Conservation (phyloP, 306 rosid genomes). For the Amphicarpaea edgeworthii region DNA sequence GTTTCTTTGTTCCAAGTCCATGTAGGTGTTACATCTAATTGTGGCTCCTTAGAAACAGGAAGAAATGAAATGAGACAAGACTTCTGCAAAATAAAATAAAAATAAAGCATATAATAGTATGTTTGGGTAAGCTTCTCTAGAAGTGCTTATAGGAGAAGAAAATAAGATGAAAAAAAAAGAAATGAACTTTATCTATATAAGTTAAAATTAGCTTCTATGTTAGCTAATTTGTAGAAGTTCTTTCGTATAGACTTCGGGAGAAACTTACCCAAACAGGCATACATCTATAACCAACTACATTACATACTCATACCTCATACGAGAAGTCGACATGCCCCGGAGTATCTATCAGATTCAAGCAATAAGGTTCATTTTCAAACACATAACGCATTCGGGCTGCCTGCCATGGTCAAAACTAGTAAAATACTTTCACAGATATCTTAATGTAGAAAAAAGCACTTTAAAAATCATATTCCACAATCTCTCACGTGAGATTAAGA, state of each 20-base stretch:
- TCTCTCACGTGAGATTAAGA: slow-evolving; percentile 23
- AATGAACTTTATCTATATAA: no score
- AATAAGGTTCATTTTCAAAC: slow-evolving; percentile 64
- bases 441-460: slow-evolving; percentile 3
- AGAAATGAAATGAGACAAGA: slow-evolving; percentile 8
- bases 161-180: no score
- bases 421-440: slow-evolving; percentile 37
- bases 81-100: slow-evolving; percentile 1
- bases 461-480: neutral
- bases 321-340: slow-evolving; percentile 98
- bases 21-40: slow-evolving; percentile 14
- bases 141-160: no score
- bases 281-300: neutral
- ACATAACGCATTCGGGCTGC: slow-evolving; percentile 93
- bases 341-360: slow-evolving; percentile 92
- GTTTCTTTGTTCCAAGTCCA: slow-evolving; percentile 25
- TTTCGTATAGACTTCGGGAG: no score
- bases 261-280: no score
- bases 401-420: slow-evolving; percentile 55
- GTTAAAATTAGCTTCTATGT: no score
- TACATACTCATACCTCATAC: slow-evolving; percentile 69
- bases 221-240: no score
- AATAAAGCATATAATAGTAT: slow-evolving; percentile 3
- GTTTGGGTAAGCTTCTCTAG: no score
- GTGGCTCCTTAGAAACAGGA: slow-evolving; percentile 13